Evolutionary conservation across 2,329 filamentous ascomycete genomes (phyloP), one percentile per base, ranked within the genome.

Genomic region (Juglanconis sp.): DNA sequence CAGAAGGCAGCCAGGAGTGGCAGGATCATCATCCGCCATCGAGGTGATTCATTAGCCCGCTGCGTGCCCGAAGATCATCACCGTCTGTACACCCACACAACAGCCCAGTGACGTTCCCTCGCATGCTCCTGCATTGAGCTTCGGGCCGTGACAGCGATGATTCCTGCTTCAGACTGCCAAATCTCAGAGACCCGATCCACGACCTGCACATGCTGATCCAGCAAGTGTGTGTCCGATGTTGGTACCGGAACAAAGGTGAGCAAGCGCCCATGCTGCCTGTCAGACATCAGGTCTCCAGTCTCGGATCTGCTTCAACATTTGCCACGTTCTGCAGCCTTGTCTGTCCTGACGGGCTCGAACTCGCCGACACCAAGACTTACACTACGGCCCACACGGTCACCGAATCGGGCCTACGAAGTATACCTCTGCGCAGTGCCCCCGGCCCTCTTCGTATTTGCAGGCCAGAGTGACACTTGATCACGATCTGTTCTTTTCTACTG

Each of bases 91-190:
- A 42, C 38, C 50, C 35, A 50, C 7, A 42, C 34, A 4, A 50
- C n/a, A 24, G 9, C 17, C 9, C 30, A 13, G 38, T 42, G 31
- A 53, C 54, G 7, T 50, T 44, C n/a, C 44, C 32, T 51, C 44
- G 36, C 53, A 50, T 50, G 54, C 35, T 49, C 40, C 34, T 49
- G 49, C 49, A 44, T 44, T 35, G 11, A 42, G 11, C 24, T 17
- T 24, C 42, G 35, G 54, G 36, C 35, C 59, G 24, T 42, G 10
- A 17, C 38, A 36, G 49, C 50, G 44, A 52, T 57, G 9, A 36
- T 57, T 47, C 56, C 52, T 35, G 42, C 31, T 34, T 44, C 30
- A 55, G 31, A 46, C 53, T 57, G 24, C 24, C 24, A 53, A 49
- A 53, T 57, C 49, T 48, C 32, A 32, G 6, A 36, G 15, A 52